Base-by-base conservation (phyloP, 2,329 filamentous ascomycete genomes). In the Tympanopsis confertula region DNA sequence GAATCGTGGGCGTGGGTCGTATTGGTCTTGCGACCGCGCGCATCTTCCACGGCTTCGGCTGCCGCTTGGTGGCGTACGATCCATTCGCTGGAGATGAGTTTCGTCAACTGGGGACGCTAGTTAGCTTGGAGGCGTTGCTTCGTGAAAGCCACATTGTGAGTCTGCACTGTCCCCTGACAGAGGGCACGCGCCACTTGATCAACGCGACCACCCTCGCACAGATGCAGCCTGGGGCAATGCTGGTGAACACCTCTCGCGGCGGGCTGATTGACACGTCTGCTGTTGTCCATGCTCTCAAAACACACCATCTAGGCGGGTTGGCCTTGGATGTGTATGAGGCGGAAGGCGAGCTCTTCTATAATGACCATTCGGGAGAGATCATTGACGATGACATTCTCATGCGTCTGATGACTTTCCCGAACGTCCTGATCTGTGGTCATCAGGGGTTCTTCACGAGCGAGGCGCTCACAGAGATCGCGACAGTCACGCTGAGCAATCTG, bases 381-480 rank as follows among this genome's bases (percentile, higher is more conserved):
- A 78, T 82, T 44, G 63, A 81, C 36, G 78, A 83, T 48, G 77
- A 82, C 46, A 62, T 70, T 39, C 59, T 83, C 33, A 78, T 77
- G 68, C 68, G 78, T 4, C 55, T 83, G 43, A 72, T 78, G 56
- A 81, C 76, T 1, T 82, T 82, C 47, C 78, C 69, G 41, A 82
- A 82, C 44, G 78, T 80, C 3, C 53, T 83, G 33, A 59, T 83
- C 41, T 78, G 70, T 44, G 77, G 78, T 0, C 78, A 83, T 46
- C 78, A 82, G 59, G 78, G 74, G 1, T 83, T 82, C 57, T 78
- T 83, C 47, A 82, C 78, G 4, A 59, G 69, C 22, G 77, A 82
- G 56, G 78, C 78, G 1, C 56, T 83, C 36, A 58, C 60, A 5
- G 75, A 80, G 55, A 83, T 82, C 47, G 68, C 77, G 2, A 65